Base-by-base conservation (phyloP, 768 basidiomycete species). In the Lactifluus rugatus region DNA sequence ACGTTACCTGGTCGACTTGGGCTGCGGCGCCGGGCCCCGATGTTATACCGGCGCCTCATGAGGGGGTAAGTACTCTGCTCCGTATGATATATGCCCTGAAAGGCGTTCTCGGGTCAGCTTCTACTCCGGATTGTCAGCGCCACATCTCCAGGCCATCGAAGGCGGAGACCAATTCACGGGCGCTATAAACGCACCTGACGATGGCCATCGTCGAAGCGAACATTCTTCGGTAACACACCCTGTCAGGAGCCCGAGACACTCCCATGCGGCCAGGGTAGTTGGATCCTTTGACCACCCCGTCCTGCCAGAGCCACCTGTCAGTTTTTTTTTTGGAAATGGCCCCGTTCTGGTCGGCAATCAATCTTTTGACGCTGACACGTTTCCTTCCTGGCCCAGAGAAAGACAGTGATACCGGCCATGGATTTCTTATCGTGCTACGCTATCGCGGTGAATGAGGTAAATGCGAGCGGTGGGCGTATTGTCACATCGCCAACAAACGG, bases 401-500 rank as follows among this genome's bases (percentile, higher is more conserved):
- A 81, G 70, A 89, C 89, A 9, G 84, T 86, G 64, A 93, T 96
- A 51, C 93, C 93, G 0, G 93, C 91, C 0, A 83, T 98, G 72
- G 93, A 98, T 67, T 94, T 93, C 67, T 74, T 98, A 59, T 89
- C 87, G 1, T 91, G 90, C 60, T 97, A 96, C 70, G 94, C 93
- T 2, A 94, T 93, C 54, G 90, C 91, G 17, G 92, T 93, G 13
- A 95, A 95, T 66, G 94, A 96, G 69, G 93, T 95, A 13, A 96
- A 95, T 66, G 93, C 93, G 4, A 79, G 82, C 31, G 93, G 94
- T 0, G 94, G 94, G 0, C 79, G 94, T 32, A 95, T 98, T 52
- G 94, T 98, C 47, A 97, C 94, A 2, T 89, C 89, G 5, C 94
- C 90, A 2, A 94, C 93, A 6, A 93, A 93, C 67, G 94, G 94